phyloP scores from a whole-genome alignment of 2,329 filamentous ascomycete species.

The Fusarium zealandicum region DNA sequence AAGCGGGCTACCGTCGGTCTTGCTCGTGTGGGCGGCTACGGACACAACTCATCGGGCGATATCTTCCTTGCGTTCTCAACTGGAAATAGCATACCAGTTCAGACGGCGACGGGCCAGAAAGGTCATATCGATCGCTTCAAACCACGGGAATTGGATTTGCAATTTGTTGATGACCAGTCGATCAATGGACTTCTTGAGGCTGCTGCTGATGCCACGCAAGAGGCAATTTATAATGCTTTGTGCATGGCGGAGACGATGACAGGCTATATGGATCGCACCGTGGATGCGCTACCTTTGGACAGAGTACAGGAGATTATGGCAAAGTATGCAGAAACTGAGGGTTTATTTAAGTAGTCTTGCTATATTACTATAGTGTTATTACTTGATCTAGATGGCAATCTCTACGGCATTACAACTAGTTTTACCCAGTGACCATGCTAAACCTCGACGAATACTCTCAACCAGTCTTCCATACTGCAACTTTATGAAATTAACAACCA shows the following conservation, averaged over 20 bases:
- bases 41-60: constrained; percentile 66
- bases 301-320: not conserved
- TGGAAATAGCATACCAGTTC: constrained; percentile 54
- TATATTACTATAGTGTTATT: no score
- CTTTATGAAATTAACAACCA: no score
- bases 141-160: constrained; percentile 43
- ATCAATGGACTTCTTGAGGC: constrained; percentile 70
- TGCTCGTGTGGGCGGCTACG: constrained; percentile 64
- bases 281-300: constrained; percentile 50
- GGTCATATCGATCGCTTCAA: constrained; percentile 52
- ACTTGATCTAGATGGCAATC: no score
- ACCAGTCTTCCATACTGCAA: no score
- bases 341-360: not conserved
- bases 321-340: not conserved
- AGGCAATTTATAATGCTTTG: constrained; percentile 70
- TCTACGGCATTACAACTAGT: no score
- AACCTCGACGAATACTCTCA: no score
- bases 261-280: constrained; percentile 57
- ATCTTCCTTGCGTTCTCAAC: constrained; percentile 71
- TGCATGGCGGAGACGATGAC: constrained; percentile 67
- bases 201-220: constrained; percentile 67
- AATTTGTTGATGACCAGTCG: constrained; percentile 60
- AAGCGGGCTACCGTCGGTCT: constrained; percentile 67
- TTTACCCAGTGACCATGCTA: no score
- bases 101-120: constrained; percentile 46